A percentile compares a stretch with the other conserved stretches of the same genome.
These are phyloP conservation scores for Penicilliopsis zonata DNA, from an alignment of 495 filamentous ascomycete genomes.

Conservation along the genomic window DNA sequence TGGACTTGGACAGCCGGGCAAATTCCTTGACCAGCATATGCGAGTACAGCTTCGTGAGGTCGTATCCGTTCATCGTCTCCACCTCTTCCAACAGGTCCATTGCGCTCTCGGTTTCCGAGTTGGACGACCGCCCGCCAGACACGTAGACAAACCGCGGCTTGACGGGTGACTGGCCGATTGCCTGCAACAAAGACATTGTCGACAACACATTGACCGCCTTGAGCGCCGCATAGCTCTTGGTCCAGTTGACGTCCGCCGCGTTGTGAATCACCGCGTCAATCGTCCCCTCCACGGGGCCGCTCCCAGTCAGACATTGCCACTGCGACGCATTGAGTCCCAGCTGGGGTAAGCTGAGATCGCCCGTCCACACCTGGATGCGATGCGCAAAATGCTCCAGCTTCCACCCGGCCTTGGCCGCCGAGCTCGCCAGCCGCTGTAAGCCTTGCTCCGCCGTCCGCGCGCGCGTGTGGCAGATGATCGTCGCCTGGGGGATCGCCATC, in stretches of 20 bases:
- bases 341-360: not conserved
- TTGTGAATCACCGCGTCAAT: constrained; percentile 63
- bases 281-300: not conserved
- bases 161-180: constrained; percentile 1
- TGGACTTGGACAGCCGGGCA: constrained; percentile 3
- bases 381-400: not conserved
- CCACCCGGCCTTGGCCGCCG: not conserved
- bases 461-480: not conserved
- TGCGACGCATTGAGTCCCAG: not conserved
- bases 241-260: constrained; percentile 41
- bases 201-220: constrained; percentile 20
- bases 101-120: not conserved
- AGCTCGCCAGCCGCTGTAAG: not conserved
- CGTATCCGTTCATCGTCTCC: constrained; percentile 10
- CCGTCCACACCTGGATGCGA: not conserved
- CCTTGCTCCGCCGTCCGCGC: not conserved
- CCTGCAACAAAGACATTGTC: constrained; percentile 16
- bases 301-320: not conserved
- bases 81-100: not conserved
- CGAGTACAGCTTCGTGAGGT: constrained; percentile 15
- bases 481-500: not conserved
- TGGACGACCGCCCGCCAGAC: constrained; percentile 15
- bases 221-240: constrained; percentile 21
- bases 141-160: constrained; percentile 8
- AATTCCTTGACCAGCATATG: constrained; percentile 9